A percentile compares a stretch with the other conserved stretches of the same genome.
These are phyloP conservation scores for Lecanicillium sp. DNA, from an alignment of 2,329 filamentous ascomycete species.

Conservation along the genomic window DNA sequence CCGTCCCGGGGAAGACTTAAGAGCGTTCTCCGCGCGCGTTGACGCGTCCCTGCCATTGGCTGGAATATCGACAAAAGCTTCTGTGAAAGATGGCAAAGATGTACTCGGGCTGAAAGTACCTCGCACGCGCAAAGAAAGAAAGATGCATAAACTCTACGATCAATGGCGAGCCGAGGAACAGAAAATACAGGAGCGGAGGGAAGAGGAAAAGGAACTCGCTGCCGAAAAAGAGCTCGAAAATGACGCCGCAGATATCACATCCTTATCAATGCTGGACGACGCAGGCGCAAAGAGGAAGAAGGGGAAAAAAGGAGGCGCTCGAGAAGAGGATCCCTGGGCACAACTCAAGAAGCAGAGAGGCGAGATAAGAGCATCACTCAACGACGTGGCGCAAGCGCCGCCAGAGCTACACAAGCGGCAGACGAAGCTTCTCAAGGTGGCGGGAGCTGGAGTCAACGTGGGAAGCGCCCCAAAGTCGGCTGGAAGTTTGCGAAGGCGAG, in stretches of 20 bases:
- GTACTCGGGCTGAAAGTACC: constrained; percentile 58
- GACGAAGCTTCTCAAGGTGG: constrained; percentile 24
- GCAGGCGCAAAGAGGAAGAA: constrained; percentile 23
- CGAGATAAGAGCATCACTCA: constrained; percentile 34
- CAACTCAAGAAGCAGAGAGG: constrained; percentile 61
- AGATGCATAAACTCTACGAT: constrained; percentile 72
- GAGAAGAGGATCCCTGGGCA: constrained; percentile 69
- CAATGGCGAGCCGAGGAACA: constrained; percentile 66
- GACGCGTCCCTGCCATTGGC: constrained; percentile 75
- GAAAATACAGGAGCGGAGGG: constrained; percentile 54
- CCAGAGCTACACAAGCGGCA: constrained; percentile 56
- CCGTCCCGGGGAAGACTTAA: constrained; percentile 72
- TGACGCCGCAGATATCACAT: constrained; percentile 41
- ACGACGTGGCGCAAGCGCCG: constrained; percentile 65
- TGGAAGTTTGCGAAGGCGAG: constrained; percentile 30
- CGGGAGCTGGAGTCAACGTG: constrained; percentile 25
- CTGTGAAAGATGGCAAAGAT: constrained; percentile 51
- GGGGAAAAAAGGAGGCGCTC: constrained; percentile 39
- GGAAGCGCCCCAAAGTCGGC: constrained; percentile 29
- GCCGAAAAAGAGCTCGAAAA: constrained; percentile 56
- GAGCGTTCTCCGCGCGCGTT: constrained; percentile 75
- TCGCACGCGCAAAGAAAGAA: constrained; percentile 76
- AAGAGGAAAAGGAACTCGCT: constrained; percentile 58
- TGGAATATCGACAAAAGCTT: constrained; percentile 56
- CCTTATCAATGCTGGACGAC: constrained; percentile 39